phyloP scores from a whole-genome alignment of 2,329 filamentous ascomycete genomes.

The Didymella sp. region DNA sequence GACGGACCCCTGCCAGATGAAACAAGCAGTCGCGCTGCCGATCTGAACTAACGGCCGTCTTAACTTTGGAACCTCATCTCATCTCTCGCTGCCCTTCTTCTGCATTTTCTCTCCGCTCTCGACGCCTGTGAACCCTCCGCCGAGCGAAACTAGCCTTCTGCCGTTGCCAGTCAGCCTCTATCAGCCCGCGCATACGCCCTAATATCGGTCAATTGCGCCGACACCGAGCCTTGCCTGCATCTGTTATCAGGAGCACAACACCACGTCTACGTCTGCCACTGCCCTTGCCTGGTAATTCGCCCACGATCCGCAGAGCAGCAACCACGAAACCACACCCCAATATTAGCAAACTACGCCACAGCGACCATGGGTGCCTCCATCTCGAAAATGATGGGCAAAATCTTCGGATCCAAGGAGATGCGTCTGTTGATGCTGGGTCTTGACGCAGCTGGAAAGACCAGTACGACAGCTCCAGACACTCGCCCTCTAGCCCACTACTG shows the following conservation, averaged over 20 bases:
- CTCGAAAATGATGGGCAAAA: conserved; percentile 97
- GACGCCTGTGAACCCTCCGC: conserved; percentile 7
- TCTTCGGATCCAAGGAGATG: conserved; percentile 99
- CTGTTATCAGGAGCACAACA: conserved; percentile 14
- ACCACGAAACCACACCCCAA: neutral
- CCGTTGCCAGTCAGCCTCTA: neutral
- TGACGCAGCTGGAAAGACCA: conserved; percentile 98
- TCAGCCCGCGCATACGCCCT: conserved; percentile 6
- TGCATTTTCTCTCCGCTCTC: conserved; percentile 3
- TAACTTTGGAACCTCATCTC: conserved; percentile 18
- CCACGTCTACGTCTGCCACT: neutral
- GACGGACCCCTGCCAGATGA: conserved; percentile 20
- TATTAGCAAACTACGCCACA: neutral
- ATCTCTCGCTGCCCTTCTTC: conserved; percentile 10
- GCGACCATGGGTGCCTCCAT: conserved; percentile 85
- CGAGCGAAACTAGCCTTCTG: conserved; percentile 3
- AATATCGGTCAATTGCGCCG: conserved; percentile 12
- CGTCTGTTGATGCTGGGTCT: conserved; percentile 96
- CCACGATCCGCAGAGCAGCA: conserved; percentile 4
- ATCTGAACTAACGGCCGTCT: conserved; percentile 14
- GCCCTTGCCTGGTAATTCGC: neutral
- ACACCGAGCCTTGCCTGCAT: conserved; percentile 6
- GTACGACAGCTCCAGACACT: conserved; percentile 50
- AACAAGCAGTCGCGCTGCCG: conserved; percentile 26
- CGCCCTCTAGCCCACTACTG: conserved; percentile 20